Evolutionary conservation across 805 yeast genomes (phyloP), one percentile per base, ranked within the genome.

Genomic region (Candida insectalens): DNA sequence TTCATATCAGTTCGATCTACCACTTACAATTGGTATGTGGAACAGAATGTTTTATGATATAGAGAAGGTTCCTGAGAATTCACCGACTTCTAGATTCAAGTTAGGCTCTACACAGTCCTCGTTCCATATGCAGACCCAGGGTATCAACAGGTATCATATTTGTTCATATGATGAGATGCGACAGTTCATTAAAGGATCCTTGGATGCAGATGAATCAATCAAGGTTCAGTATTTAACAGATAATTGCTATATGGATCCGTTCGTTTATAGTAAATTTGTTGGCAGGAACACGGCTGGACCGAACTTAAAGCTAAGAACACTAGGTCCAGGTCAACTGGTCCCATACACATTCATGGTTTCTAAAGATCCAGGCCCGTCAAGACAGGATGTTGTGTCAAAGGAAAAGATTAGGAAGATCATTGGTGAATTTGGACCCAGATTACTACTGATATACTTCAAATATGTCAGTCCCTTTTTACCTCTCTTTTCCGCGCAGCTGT

Each of bases 1-100:
- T 9, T 21, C 33, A 4, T 28, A 21, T n/a, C 33, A 27, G 23
- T 29, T 34, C 23, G 36, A 34, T 19, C 29, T 34, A 8, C 36
- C 36, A 18, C 18, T 29, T 7, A 29, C 36, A 12, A 28, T 28
- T 15, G 36, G 28, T 18, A 28, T 34, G 32, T 34, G 36, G 36
- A 34, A 34, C 17, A 19, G 20, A 10, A 14, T 34, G 29, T 34
- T 34, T 14, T 21, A 29, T 7, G 36, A 34, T 14, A 9, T 34
- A 5, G 29, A 16, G 23, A 17, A 28, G n/a, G 10, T 33, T n/a
- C 13, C 5, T 23, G 5, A 12, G 8, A 17, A 20, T 21, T 21
- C 23, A 7, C 12, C 23, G 10, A 21, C 10, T 8, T 21, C 6
- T 14, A 8, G 15, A 25, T 17, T 9, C 12, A 3, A 12, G n/a